Evolutionary conservation across 139 green algal species (phyloP), one percentile per base, ranked within the genome.

Genomic region (Tetradesmus lagerheimii): DNA sequence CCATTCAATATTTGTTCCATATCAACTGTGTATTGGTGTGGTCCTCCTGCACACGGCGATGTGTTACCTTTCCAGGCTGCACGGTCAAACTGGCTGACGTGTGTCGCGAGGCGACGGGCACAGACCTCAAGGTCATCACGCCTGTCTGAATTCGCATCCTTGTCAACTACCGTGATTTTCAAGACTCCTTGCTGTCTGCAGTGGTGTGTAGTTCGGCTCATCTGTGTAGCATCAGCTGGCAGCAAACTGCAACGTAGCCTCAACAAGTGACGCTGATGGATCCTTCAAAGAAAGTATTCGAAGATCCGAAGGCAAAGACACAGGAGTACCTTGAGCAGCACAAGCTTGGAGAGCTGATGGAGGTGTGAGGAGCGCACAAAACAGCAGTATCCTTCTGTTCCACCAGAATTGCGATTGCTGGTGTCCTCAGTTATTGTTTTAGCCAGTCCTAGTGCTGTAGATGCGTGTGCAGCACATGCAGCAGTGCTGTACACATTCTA

Each of bases 321-420:
- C 31, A 89, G 34, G 43, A 83, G 29, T 89, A 89, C 23, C 43
- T 84, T 27, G 45, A 83, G 41, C 80, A 84, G 45, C 85, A 89
- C 37, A 27, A 76, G 14, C 29, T 89, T 16, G 34, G 47, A 31
- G 85, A 89, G 31, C 45, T 83, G 5, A 53, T 89, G 39, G 85
- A 89, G 84, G 84, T 89, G 34, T 43, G 50, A 4, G 20, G 27
- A 31, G n/a, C n/a, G n/a, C n/a, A n/a, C n/a, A n/a, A n/a, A 1
- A 9, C 50, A 37, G 43, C 31, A 37, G 34, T 18, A 34, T 67
- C 16, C 39, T 3, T 71, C 25, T 9, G 23, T 71, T 71, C 5
- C 79, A 67, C 31, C 38, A 66, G 23, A 43, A 2, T 27, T 85
- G 27, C 38, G 39, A 34, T 38, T 12, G 67, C 43, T 64, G 79